A percentile compares a stretch with the other conserved stretches of the same genome.
Evolutionary conservation across 352 stramenopile genomes (phyloP).

Genomic region (Globisporangium canariense): DNA sequence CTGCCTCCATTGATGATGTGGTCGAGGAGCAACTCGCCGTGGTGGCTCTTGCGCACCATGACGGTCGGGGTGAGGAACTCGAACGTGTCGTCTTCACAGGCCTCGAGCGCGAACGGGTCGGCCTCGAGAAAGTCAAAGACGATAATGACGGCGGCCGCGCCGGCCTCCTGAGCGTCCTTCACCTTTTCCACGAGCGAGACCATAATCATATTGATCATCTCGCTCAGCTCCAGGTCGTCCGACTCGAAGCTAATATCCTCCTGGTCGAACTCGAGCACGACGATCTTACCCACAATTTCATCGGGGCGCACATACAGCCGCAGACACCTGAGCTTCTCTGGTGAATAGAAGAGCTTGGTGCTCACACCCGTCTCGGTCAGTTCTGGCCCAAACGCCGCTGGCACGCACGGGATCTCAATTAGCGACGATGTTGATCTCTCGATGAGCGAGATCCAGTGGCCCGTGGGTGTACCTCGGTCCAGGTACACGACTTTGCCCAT

Average conservation of each 20-base stretch:
- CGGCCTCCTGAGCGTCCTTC: slow-evolving; percentile 63
- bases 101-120: slow-evolving; percentile 58
- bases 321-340: slow-evolving; percentile 55
- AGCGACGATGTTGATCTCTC: slow-evolving; percentile 24
- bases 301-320: slow-evolving; percentile 64
- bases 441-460: slow-evolving; percentile 50
- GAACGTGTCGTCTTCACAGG: slow-evolving; percentile 43
- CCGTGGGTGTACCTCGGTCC: slow-evolving; percentile 51
- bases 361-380: slow-evolving; percentile 32
- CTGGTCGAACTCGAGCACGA: slow-evolving; percentile 69
- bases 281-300: slow-evolving; percentile 56
- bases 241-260: slow-evolving; percentile 51
- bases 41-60: slow-evolving; percentile 55
- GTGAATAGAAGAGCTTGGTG: slow-evolving; percentile 60
- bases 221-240: slow-evolving; percentile 48
- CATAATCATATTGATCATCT: slow-evolving; percentile 67
- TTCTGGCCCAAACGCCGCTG: slow-evolving; percentile 46
- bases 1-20: slow-evolving; percentile 36
- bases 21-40: slow-evolving; percentile 55
- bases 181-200: slow-evolving; percentile 64
- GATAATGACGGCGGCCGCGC: slow-evolving; percentile 48
- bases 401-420: slow-evolving; percentile 57
- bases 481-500: slow-evolving; percentile 53
- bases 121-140: slow-evolving; percentile 73
- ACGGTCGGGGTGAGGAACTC: slow-evolving; percentile 60